Evolutionary conservation across 768 basidiomycete genomes (phyloP).

Genomic region (Kwoniella sp.): DNA sequence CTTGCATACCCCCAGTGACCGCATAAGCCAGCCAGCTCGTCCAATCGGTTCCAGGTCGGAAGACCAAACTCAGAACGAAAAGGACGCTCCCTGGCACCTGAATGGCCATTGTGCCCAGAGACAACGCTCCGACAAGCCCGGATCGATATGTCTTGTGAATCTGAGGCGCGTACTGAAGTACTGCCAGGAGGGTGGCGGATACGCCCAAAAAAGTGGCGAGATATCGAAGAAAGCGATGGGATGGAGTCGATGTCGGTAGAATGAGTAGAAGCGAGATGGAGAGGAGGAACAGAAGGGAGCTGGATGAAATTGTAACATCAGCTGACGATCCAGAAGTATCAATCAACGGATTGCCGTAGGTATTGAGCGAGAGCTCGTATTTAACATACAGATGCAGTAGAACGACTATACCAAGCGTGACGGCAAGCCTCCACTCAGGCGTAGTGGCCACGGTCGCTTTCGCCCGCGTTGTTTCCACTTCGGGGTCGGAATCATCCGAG

Average conservation of each 20-base stretch:
- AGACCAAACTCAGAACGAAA: conserved; percentile 68
- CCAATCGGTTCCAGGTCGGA: conserved; percentile 56
- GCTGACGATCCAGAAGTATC: too few species aligned
- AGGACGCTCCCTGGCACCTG: conserved; percentile 85
- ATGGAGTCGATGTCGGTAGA: conserved; percentile 43
- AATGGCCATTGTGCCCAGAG: conserved; percentile 93
- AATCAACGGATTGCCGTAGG: too few species aligned
- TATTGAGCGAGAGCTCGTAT: background rate
- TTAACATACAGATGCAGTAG: conserved; percentile 68
- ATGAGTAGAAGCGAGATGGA: conserved; percentile 68
- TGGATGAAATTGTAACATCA: background rate
- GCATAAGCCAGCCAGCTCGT: conserved; percentile 57
- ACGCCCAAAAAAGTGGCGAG: conserved; percentile 91
- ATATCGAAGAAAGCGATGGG: conserved; percentile 58
- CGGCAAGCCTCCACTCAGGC: conserved; percentile 75
- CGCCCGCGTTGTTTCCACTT: background rate
- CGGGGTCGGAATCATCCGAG: background rate
- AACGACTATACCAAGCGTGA: conserved; percentile 73
- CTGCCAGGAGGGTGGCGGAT: conserved; percentile 73
- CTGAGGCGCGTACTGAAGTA: conserved; percentile 86
- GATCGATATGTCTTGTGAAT: conserved; percentile 73
- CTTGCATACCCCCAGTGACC: conserved; percentile 77
- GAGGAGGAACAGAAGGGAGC: conserved; percentile 57
- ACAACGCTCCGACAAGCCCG: conserved; percentile 86
- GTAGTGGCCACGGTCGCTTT: conserved; percentile 59